A percentile compares a stretch with the other conserved stretches of the same genome.
Conservation (phyloP, 805 yeast species). For the Candida broadrunensis region DNA sequence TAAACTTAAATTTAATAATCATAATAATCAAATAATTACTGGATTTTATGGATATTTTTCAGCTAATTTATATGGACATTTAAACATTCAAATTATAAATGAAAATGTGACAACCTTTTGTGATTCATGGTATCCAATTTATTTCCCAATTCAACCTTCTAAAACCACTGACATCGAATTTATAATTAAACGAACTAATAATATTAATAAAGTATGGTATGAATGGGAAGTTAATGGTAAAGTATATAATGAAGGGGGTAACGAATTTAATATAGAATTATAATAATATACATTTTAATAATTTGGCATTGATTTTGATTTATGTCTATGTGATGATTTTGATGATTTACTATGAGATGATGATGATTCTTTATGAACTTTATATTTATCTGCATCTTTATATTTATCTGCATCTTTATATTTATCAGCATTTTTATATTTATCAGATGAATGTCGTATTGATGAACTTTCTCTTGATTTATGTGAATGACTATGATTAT, state of each 20-base stretch:
- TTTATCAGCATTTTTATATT: neutral
- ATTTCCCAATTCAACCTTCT: slow-evolving; percentile 25
- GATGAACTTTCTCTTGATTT: slow-evolving; percentile 3
- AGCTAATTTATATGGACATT: slow-evolving; percentile 63
- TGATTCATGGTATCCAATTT: slow-evolving; percentile 37
- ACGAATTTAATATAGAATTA: slow-evolving; percentile 8
- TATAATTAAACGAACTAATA: slow-evolving; percentile 7
- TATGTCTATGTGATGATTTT: neutral
- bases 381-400: slow-evolving; percentile 1
- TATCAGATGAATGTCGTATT: neutral
- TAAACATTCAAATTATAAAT: slow-evolving; percentile 52
- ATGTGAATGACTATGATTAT: slow-evolving; percentile 3
- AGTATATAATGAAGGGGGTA: slow-evolving; percentile 18
- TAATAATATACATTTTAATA: neutral
- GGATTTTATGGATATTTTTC: slow-evolving; percentile 75
- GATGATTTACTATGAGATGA: neutral
- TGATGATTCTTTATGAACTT: slow-evolving; percentile 3
- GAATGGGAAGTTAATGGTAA: slow-evolving; percentile 19
- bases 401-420: neutral
- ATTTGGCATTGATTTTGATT: slow-evolving; percentile 2
- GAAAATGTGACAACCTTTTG: slow-evolving; percentile 16
- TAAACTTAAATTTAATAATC: neutral
- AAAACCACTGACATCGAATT: slow-evolving; percentile 9
- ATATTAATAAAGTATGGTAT: slow-evolving; percentile 17
- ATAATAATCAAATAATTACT: slow-evolving; percentile 39